Evolutionary conservation across 2,329 filamentous ascomycete species (phyloP).

Genomic region (Calonectria multiphialidica): DNA sequence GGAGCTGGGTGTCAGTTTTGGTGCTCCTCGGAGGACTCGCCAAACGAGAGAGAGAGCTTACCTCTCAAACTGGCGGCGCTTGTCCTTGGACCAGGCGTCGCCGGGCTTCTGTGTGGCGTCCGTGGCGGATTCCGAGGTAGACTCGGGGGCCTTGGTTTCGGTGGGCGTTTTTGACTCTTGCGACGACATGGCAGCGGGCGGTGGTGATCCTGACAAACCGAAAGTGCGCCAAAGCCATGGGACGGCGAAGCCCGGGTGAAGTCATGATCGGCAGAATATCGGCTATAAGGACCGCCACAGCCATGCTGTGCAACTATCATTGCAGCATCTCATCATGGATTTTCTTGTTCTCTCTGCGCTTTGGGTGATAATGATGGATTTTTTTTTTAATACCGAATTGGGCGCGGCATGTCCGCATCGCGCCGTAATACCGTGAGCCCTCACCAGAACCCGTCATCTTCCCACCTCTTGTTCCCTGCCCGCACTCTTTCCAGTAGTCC

Average conservation of each 20-base stretch:
- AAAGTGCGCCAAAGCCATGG: background rate
- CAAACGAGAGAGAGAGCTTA: conserved; percentile 49
- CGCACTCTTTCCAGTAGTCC: conserved; percentile 45
- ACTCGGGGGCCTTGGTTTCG: conserved; percentile 30
- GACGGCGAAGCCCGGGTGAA: conserved; percentile 17
- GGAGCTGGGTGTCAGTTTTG: conserved; percentile 14
- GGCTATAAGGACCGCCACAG: conserved; percentile 12
- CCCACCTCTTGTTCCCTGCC: conserved; percentile 29
- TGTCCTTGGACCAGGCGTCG: conserved; percentile 62
- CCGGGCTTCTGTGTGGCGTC: conserved; percentile 2
- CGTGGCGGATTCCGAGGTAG: background rate
- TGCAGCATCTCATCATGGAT: background rate
- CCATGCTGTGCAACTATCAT: background rate
- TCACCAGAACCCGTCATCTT: conserved; percentile 38
- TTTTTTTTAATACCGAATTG: background rate
- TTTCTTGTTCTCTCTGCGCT: conserved; percentile 24
- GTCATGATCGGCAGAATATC: conserved; percentile 34
- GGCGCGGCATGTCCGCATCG: background rate
- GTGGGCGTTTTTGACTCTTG: conserved; percentile 31
- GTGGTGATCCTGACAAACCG: background rate
- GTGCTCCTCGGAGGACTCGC: background rate
- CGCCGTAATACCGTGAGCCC: background rate
- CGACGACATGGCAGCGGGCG: conserved; percentile 13
- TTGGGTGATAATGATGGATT: background rate
- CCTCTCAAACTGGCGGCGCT: conserved; percentile 74